phyloP scores from a whole-genome alignment of 257 asterid species.

The Gentiana macrophylla region DNA sequence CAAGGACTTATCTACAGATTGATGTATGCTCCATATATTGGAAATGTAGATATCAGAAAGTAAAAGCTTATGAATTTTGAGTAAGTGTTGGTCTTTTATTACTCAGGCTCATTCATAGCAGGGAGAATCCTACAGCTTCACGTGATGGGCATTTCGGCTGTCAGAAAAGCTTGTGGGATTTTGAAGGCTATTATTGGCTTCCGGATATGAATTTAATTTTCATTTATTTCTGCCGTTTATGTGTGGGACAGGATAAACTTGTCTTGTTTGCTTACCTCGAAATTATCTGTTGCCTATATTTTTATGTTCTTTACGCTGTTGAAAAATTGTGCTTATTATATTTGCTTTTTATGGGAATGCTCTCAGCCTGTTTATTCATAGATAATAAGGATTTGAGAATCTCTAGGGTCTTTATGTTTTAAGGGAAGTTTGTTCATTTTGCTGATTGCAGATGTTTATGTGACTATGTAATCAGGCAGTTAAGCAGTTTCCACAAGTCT shows the following conservation, averaged over 20 bases:
- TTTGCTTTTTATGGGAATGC: neutral
- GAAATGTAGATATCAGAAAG: constrained; percentile 14
- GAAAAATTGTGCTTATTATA: neutral
- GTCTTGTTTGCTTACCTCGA: neutral
- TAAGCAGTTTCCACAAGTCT: too few relatives aligned
- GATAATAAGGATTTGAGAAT: neutral
- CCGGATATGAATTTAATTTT: constrained; percentile 17
- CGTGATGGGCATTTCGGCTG: constrained; percentile 30
- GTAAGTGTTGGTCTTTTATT: constrained; percentile 29
- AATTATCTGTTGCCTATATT: neutral
- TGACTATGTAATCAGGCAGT: neutral
- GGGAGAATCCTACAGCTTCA: constrained; percentile 40
- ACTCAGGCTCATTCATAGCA: constrained; percentile 34
- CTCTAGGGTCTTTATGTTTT: neutral
- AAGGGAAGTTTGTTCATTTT: neutral
- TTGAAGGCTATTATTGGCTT: constrained; percentile 23
- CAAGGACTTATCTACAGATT: constrained; percentile 3
- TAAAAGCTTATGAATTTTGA: constrained; percentile 14
- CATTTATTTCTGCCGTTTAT: constrained; percentile 1
- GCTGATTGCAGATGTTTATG: neutral
- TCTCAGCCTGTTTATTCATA: neutral
- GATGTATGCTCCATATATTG: constrained; percentile 8
- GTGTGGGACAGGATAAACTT: neutral
- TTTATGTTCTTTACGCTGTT: too few relatives aligned
- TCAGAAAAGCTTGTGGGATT: constrained; percentile 24